Base-by-base conservation (phyloP, 441 rosid genomes). In the Pelargonium cotyledonis region DNA sequence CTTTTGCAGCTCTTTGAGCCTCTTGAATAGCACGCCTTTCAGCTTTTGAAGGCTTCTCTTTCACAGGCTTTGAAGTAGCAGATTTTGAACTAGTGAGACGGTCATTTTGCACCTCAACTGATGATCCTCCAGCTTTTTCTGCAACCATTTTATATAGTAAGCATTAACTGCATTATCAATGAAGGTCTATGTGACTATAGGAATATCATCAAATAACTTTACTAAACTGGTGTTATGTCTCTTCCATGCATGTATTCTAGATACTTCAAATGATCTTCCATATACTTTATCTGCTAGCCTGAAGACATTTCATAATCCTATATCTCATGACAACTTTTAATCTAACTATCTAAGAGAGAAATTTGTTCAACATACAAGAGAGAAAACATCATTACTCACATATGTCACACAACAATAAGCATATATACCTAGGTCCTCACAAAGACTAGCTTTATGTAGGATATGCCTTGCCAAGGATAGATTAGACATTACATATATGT, bases 1-100 rank as follows among this genome's bases (percentile, higher is more conserved):
- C 80, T 65, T 75, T 76, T 65, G 78, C 78, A 66, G 78, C 78
- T 21, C 78, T 63, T 66, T 75, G 78, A 41, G 78, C 65, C 74
- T 75, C 78, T 68, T 75, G 78, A 29, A 70, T 67, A 1, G 78
- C 78, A 49, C 78, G 73, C 66, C 78, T 70, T 70, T 75, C 78
- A 46, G 78, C 78, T 58, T 75, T 75, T n/a, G 78, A 65, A 51
- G 67, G 49, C 53, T 75, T 75, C 26, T 70, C 78, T 51, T 75
- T 75, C 63, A 31, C 44, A 18, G 68, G 64, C 67, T 75, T 75
- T 21, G 71, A 44, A 62, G 57, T 65, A 31, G 69, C 43, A 57
- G 65, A 65, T 8, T 55, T 55, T 55, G 61, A 55, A 55, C 61
- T 21, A 55, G 61, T 15, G 23, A 23, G 26, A 1, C 63, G 74